Conservation (phyloP, 1,284 basidiomycete species). For the Cryptococcus wingfieldii region DNA sequence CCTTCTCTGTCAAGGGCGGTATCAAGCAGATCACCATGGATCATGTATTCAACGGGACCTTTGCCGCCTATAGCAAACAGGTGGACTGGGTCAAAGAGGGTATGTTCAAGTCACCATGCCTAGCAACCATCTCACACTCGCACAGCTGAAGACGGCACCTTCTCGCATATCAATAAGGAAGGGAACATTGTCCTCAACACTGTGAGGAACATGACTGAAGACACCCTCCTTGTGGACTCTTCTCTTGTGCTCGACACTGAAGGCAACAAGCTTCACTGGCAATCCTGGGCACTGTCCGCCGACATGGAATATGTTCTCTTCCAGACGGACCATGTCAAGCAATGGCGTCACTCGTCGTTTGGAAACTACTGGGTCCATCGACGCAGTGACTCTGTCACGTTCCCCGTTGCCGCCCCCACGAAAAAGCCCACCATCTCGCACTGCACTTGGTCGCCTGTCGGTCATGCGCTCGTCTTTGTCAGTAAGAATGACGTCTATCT, state of each 20-base stretch:
- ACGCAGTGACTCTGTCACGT: conserved; percentile 61
- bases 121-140: background rate
- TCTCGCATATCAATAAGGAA: conserved; percentile 58
- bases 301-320: conserved; percentile 83
- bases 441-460: conserved; percentile 79
- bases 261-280: conserved; percentile 56
- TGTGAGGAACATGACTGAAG: conserved; percentile 55
- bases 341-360: conserved; percentile 87
- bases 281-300: conserved; percentile 71
- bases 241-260: conserved; percentile 36
- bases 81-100: conserved; percentile 86
- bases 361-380: conserved; percentile 83
- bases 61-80: conserved; percentile 52
- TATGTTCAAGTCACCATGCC: conserved; percentile 39
- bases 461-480: conserved; percentile 75
- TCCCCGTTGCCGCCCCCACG: conserved; percentile 62
- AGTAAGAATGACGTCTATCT: conserved; percentile 78
- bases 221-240: conserved; percentile 34
- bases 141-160: conserved; percentile 77
- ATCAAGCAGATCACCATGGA: conserved; percentile 72
- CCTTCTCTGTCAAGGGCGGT: conserved; percentile 52
- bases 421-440: conserved; percentile 64
- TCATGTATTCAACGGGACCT: conserved; percentile 85
- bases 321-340: conserved; percentile 69
- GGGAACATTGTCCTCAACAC: conserved; percentile 71